Percentiles rank a stretch among this genome's conserved stretches.
Evolutionary conservation across 2,329 filamentous ascomycete genomes (phyloP).

Genomic region (Nemania abortiva): DNA sequence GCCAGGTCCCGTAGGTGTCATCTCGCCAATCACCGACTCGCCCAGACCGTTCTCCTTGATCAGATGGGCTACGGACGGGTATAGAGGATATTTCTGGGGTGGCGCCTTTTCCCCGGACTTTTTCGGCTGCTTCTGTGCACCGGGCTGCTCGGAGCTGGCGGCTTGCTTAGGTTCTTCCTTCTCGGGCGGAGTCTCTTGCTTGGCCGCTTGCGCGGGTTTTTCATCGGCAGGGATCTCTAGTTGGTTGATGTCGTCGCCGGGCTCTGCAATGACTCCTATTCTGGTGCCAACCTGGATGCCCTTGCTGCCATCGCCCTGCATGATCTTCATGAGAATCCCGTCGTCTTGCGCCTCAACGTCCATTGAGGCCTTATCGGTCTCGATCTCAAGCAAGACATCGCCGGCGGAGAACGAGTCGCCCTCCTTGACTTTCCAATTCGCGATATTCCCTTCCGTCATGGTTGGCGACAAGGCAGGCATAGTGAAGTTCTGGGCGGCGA

Average conservation of each 20-base stretch:
- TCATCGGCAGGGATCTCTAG: conserved; percentile 82
- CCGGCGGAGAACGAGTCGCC: conserved; percentile 85
- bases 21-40: conserved; percentile 80
- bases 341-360: conserved; percentile 94
- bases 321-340: conserved; percentile 86
- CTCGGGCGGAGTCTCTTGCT: conserved; percentile 46
- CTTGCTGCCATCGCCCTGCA: conserved; percentile 79
- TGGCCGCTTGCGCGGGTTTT: conserved; percentile 56
- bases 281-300: conserved; percentile 80
- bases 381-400: conserved; percentile 90
- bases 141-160: conserved; percentile 52
- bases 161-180: conserved; percentile 48
- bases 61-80: conserved; percentile 86
- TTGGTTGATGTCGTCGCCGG: conserved; percentile 80
- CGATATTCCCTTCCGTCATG: conserved; percentile 94
- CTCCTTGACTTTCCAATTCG: conserved; percentile 87
- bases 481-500: conserved; percentile 86
- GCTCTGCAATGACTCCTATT: conserved; percentile 86
- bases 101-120: conserved; percentile 62
- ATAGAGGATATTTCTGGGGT: conserved; percentile 77
- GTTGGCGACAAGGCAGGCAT: conserved; percentile 94
- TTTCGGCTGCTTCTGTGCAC: conserved; percentile 49
- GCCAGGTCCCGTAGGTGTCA: conserved; percentile 87
- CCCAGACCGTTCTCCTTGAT: conserved; percentile 83
- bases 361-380: conserved; percentile 95